A percentile compares a stretch with the other conserved stretches of the same genome.
These are phyloP conservation scores for Leucosporidium creatinivorum DNA, from an alignment of 768 basidiomycete genomes.

Conservation along the genomic window DNA sequence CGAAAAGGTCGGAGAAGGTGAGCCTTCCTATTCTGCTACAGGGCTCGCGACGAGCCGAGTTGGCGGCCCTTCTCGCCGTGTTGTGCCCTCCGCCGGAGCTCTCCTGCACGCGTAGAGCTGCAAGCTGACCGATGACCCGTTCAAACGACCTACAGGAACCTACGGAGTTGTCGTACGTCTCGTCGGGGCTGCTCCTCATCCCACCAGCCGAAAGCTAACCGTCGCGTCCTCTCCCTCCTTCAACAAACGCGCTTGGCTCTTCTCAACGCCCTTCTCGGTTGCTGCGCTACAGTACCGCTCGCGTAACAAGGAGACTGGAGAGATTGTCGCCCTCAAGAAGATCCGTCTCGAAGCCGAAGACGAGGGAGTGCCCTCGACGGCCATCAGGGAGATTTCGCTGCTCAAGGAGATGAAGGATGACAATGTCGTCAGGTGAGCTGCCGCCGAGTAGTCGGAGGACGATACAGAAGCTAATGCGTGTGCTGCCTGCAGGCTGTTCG, in stretches of 20 bases:
- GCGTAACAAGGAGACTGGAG: slow-evolving; percentile 64
- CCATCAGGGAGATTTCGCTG: slow-evolving; percentile 94
- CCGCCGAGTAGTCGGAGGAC: too few relatives aligned
- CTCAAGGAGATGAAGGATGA: slow-evolving; percentile 94
- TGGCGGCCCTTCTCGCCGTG: background rate
- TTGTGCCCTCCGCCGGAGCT: background rate
- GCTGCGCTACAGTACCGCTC: slow-evolving; percentile 62
- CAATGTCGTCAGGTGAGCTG: slow-evolving; percentile 73
- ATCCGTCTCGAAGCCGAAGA: slow-evolving; percentile 97
- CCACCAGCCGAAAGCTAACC: too few relatives aligned
- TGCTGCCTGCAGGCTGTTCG: slow-evolving; percentile 59
- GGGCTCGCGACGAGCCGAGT: background rate
- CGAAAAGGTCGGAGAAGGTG: slow-evolving; percentile 35
- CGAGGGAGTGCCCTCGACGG: slow-evolving; percentile 95
- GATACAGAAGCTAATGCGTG: background rate
- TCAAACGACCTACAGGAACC: slow-evolving; percentile 56
- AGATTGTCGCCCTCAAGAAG: slow-evolving; percentile 95
- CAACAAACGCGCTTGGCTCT: too few relatives aligned
- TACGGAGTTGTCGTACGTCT: slow-evolving; percentile 74
- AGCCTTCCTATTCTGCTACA: background rate
- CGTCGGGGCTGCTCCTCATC: background rate
- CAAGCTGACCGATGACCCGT: background rate
- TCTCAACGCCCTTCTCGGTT: too few relatives aligned
- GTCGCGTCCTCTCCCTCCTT: too few relatives aligned
- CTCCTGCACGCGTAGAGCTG: background rate